Conservation (phyloP, 352 stramenopile genomes). For the Globisporangium polare region DNA sequence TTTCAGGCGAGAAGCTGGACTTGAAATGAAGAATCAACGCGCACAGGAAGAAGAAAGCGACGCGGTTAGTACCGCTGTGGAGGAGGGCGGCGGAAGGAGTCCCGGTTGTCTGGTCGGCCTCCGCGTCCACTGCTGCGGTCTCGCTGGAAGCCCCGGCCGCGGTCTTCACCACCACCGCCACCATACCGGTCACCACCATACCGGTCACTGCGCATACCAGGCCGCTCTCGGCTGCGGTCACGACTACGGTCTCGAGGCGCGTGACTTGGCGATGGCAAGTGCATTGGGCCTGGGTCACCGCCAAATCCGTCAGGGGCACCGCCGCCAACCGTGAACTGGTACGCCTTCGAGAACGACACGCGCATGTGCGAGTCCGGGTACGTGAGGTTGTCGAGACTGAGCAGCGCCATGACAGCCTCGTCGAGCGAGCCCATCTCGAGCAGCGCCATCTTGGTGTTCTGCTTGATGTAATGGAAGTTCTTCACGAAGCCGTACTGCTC, state of each 20-base stretch:
- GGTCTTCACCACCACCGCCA: constrained; percentile 12
- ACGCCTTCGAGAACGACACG: constrained; percentile 78
- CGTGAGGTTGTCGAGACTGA: constrained; percentile 65
- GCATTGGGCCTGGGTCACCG: constrained; percentile 17
- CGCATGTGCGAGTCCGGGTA: constrained; percentile 74
- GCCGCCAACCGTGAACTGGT: constrained; percentile 26
- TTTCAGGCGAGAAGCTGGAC: background rate
- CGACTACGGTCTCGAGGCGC: constrained; percentile 41
- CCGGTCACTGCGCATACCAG: constrained; percentile 7
- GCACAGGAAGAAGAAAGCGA: background rate
- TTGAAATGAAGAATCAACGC: background rate
- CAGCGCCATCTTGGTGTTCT: constrained; percentile 74
- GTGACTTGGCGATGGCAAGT: constrained; percentile 18
- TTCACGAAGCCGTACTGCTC: constrained; percentile 69
- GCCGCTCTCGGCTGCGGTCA: constrained; percentile 41
- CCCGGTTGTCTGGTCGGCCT: constrained; percentile 6
- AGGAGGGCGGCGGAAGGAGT: constrained; percentile 20
- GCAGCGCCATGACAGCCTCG: constrained; percentile 68
- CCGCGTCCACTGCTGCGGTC: background rate
- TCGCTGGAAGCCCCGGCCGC: constrained; percentile 14
- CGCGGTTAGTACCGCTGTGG: constrained; percentile 19
- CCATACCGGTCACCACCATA: constrained; percentile 4
- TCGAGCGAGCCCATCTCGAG: constrained; percentile 74
- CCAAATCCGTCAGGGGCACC: constrained; percentile 9
- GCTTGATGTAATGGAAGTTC: constrained; percentile 69